Base-by-base conservation (phyloP, 1,139 yeast species). In the Debaryomyces nepalensis region DNA sequence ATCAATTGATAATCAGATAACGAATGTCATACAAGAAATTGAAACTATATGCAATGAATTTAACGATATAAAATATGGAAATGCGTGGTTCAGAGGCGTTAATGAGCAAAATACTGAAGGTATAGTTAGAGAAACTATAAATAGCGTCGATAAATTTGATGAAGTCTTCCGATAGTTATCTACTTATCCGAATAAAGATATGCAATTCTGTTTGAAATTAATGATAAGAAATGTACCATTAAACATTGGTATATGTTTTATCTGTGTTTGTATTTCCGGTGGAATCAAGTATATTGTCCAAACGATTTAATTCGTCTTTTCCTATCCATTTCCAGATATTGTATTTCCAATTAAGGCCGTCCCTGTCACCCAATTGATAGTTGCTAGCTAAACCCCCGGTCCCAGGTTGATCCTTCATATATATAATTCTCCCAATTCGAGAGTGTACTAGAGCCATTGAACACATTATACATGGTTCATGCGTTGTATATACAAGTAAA, bases 391-490 rank as follows among this genome's bases (percentile, higher is more conserved):
- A 75, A 1, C 73, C 73, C 1, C 79, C 79, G 2, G 60, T 52
- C 14, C 42, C 37, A 1, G 58, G 71, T 5, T 73, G 63, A 2
- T 62, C 59, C 36, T 71, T 64, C 18, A 87, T 51, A 59, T 84
- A 93, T 1, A 87, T 70, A 29, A 93, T 66, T 43, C 90, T 70
- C 10, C 81, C 75, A 1, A 95, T 76, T 37, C 99, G 73, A 1
- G 98, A 91, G 61, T 95, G 99, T 8, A 91, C 84, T 26, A 95
- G 70, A 0, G 98, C 99, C 99, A 95, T 95, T 6, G 87, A 69
- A 57, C 99, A 95, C 98, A 93, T 95, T 0, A 88, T 79, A 59
- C 99, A 95, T 0, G 99, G 99, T 59, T 95, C 99, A 58, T 90
- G 96, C 0, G 96, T 86, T 1, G 95, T 86, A 57, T 87, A 90